Conservation (phyloP, 345 rosid species). For the Brassica juncea region DNA sequence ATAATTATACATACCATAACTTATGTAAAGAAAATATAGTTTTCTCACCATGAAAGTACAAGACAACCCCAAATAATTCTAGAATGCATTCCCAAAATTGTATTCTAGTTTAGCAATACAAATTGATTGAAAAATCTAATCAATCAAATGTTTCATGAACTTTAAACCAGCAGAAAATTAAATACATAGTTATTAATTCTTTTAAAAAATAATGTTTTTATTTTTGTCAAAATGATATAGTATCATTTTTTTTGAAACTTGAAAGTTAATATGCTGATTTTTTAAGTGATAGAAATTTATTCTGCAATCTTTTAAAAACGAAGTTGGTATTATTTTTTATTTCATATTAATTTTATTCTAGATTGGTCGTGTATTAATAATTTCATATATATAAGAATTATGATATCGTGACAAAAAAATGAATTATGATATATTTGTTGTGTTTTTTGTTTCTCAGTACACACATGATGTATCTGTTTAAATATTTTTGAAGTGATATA, state of each 20-base stretch:
- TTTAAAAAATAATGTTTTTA: background rate
- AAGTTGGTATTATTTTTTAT: background rate
- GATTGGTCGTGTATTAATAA: background rate
- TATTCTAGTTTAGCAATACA: too few species aligned
- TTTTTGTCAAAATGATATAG: background rate
- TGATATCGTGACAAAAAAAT: too few species aligned
- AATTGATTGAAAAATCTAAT: too few species aligned
- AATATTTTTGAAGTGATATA: background rate
- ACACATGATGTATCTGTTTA: background rate
- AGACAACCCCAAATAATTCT: background rate
- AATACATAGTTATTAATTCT: background rate
- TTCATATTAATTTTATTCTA: too few species aligned
- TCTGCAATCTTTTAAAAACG: background rate
- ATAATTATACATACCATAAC: background rate
- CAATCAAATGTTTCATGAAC: background rate
- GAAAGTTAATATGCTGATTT: background rate
- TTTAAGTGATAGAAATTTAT: background rate
- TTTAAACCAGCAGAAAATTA: background rate
- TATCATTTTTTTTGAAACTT: background rate
- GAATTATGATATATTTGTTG: too few species aligned
- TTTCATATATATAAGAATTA: background rate
- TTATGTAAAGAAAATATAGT: background rate
- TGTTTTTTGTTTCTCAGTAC: too few species aligned
- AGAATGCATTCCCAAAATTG: background rate
- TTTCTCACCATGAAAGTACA: background rate